Evolutionary conservation across 257 asterid genomes (phyloP), one percentile per base, ranked within the genome.

Genomic region (Capsicum baccatum): DNA sequence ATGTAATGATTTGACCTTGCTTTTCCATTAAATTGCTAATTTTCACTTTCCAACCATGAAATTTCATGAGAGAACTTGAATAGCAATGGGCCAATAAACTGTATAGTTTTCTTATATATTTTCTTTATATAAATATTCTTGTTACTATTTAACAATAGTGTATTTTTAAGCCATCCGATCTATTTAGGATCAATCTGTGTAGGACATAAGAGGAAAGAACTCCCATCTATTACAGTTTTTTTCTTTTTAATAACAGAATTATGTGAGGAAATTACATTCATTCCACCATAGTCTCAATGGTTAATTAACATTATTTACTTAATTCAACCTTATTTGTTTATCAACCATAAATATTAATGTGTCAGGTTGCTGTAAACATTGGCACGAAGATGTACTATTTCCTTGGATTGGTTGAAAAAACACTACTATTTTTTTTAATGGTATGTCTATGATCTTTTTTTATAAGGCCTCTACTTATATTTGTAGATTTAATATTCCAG

Each of bases 1-100:
- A 26, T 78, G 14, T 7, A 78, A 78, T 78, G 33, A 78, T 78
- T 70, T 54, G 81, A 76, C 12, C 26, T 54, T 70, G 63, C 81
- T 76, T 76, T 76, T 10, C 39, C 19, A 7, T 26, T 48, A 26
- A 76, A 76, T 76, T 52, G 63, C 57, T 44, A 44, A 12, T 33
- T 12, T 11, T 50, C 44, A 14, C 60, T 74, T 74, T 12, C 13
- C 60, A 50, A 11, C 44, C 11, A 42, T 15, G 55, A 69, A 37
- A 42, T 16, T 69, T 67, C 12, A 35, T 67, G 8, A 37, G n/a
- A 14, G 26, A 37, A 37, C n/a, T 37, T 42, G 52, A 16, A 42
- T 42, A 69, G 7, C 26, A 12, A 19, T 10, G 79, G 79, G 39
- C 17, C 69, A 10, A 63, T 56, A 39, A 0, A 39, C 5, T 39